phyloP scores from a whole-genome alignment of 495 filamentous ascomycete genomes.

The Penicillium paradoxum region DNA sequence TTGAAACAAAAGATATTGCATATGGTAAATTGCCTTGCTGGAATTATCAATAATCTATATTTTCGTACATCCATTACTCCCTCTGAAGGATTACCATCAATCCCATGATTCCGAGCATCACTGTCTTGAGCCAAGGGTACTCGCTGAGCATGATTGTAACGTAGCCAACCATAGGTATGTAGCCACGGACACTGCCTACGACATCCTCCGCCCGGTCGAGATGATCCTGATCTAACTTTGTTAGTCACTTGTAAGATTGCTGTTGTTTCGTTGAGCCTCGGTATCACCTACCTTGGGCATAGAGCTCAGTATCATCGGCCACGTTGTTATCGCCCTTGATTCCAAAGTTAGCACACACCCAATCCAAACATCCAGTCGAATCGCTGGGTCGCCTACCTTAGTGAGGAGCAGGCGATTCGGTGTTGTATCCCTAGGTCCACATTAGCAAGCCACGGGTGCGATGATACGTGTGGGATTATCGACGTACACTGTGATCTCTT shows the following conservation, averaged over 20 bases:
- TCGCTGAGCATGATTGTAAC: constrained; percentile 96
- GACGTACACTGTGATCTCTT: constrained; percentile 34
- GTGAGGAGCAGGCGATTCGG: constrained; percentile 61
- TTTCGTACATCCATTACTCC: constrained; percentile 49
- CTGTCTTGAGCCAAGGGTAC: constrained; percentile 95
- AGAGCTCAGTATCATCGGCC: constrained; percentile 87
- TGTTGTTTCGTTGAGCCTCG: background rate
- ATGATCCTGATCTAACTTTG: constrained; percentile 63
- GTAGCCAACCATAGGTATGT: constrained; percentile 92
- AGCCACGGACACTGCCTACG: constrained; percentile 90
- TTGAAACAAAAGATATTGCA: background rate
- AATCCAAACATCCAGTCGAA: background rate
- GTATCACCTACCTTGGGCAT: background rate
- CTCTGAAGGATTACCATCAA: constrained; percentile 88
- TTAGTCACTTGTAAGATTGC: background rate
- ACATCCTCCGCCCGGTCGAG: constrained; percentile 81
- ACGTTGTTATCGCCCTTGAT: constrained; percentile 80
- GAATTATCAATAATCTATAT: constrained; percentile 1
- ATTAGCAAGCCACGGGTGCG: too few species aligned
- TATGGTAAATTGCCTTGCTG: background rate
- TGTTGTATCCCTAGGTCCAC: constrained; percentile 19
- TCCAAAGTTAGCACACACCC: background rate
- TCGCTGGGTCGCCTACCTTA: constrained; percentile 44
- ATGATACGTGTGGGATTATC: background rate
- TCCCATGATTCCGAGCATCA: constrained; percentile 90